Evolutionary conservation across 495 filamentous ascomycete genomes (phyloP).

Genomic region (Xylaria acuta): DNA sequence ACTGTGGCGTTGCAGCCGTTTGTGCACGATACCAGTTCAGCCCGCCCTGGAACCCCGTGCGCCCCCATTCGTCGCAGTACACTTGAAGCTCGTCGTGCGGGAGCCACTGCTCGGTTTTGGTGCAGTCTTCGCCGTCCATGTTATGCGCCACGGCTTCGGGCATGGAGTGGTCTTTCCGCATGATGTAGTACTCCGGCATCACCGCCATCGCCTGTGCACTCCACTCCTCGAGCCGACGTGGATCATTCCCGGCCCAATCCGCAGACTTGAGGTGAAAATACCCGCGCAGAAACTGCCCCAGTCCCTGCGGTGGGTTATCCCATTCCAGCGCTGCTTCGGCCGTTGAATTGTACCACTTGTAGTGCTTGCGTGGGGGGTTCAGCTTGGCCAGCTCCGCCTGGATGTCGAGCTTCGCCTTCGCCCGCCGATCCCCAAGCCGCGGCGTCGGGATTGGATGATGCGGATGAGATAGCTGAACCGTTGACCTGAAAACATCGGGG

Average conservation of each 20-base stretch:
- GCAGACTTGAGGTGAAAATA: constrained; percentile 74
- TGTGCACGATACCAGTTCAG: constrained; percentile 73
- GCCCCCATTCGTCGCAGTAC: constrained; percentile 64
- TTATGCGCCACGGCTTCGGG: constrained; percentile 56
- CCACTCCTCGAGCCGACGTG: constrained; percentile 61
- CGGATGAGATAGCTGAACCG: constrained; percentile 58
- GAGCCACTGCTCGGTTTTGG: constrained; percentile 55
- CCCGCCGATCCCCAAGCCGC: constrained; percentile 23
- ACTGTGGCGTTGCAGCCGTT: constrained; percentile 53
- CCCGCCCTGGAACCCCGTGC: constrained; percentile 75
- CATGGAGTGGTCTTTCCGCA: constrained; percentile 65
- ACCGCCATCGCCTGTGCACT: constrained; percentile 59
- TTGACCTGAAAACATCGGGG: constrained; percentile 66
- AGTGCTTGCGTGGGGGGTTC: constrained; percentile 65
- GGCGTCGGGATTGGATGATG: constrained; percentile 36
- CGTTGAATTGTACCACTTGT: constrained; percentile 74
- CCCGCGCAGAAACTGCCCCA: constrained; percentile 65
- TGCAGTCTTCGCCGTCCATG: constrained; percentile 59
- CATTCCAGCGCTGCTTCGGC: constrained; percentile 62
- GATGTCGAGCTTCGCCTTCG: constrained; percentile 49
- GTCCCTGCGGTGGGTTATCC: constrained; percentile 57
- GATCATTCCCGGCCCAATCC: constrained; percentile 62
- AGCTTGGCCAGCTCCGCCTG: constrained; percentile 61
- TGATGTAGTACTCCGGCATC: constrained; percentile 73
- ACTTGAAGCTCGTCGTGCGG: constrained; percentile 61